Conservation (phyloP, 768 basidiomycete species). For the Tricholoma terreum region DNA sequence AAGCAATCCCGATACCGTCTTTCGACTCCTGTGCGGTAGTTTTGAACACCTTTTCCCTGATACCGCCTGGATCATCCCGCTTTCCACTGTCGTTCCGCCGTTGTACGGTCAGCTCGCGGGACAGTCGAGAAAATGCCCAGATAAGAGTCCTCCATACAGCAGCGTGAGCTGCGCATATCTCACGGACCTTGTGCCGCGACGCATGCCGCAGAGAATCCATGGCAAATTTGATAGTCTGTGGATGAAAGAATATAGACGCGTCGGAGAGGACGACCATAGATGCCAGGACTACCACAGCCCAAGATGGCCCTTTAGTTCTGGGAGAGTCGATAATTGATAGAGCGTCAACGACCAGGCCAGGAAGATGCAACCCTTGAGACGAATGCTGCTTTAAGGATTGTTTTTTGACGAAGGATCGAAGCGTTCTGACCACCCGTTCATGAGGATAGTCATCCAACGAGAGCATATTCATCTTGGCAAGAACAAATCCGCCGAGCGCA, state of each 20-base stretch:
- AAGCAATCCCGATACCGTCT: slow-evolving; percentile 36
- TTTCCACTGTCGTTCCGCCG: slow-evolving; percentile 13
- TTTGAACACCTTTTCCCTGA: slow-evolving; percentile 34
- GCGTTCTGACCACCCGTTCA: slow-evolving; percentile 20
- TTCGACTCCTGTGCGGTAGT: slow-evolving; percentile 47
- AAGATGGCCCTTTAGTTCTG: slow-evolving; percentile 17
- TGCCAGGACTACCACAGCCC: slow-evolving; percentile 43
- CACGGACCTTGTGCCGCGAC: slow-evolving; percentile 29
- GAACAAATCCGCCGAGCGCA: slow-evolving; percentile 53
- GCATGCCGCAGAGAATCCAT: slow-evolving; percentile 32
- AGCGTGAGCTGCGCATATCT: slow-evolving; percentile 37
- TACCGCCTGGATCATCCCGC: slow-evolving; percentile 8
- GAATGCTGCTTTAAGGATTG: slow-evolving; percentile 6
- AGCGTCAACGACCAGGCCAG: slow-evolving; percentile 23
- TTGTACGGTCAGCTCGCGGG: slow-evolving; percentile 9
- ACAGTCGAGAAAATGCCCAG: slow-evolving; percentile 51
- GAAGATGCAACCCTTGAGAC: slow-evolving; percentile 18
- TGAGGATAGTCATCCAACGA: slow-evolving; percentile 19
- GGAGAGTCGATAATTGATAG: slow-evolving; percentile 8
- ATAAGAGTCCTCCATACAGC: slow-evolving; percentile 53
- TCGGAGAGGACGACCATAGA: slow-evolving; percentile 49
- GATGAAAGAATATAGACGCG: slow-evolving; percentile 38
- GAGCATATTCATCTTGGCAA: slow-evolving; percentile 32
- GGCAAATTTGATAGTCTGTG: slow-evolving; percentile 35
- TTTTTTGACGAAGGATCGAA: slow-evolving; percentile 28